phyloP scores from a whole-genome alignment of 352 stramenopile species.

The Globisporangium ultimum region DNA sequence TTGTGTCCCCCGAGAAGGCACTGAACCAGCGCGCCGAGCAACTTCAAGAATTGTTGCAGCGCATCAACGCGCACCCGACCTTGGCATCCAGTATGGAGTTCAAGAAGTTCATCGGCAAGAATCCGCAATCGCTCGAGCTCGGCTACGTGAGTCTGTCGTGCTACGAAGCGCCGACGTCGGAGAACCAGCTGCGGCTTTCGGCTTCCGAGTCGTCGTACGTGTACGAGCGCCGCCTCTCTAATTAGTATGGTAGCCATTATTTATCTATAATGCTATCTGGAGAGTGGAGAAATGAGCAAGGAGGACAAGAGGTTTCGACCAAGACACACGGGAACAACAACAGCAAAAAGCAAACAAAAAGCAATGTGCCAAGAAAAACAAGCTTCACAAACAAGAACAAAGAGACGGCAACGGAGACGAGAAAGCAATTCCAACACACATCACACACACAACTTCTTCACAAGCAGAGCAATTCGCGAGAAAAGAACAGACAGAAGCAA shows the following conservation, averaged over 20 bases:
- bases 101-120: slow-evolving; percentile 65
- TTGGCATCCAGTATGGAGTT: slow-evolving; percentile 41
- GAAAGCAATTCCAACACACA: not conserved
- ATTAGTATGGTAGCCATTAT: slow-evolving; percentile 3
- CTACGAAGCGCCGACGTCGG: slow-evolving; percentile 57
- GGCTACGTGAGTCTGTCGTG: slow-evolving; percentile 70
- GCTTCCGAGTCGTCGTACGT: slow-evolving; percentile 14
- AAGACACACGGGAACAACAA: not conserved
- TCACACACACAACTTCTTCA: not conserved
- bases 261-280: slow-evolving; percentile 1
- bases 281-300: not conserved
- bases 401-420: not conserved
- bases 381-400: not conserved
- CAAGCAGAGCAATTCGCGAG: not conserved
- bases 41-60: slow-evolving; percentile 56
- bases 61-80: slow-evolving; percentile 50
- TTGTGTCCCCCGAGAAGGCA: slow-evolving; percentile 55
- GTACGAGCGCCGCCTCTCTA: slow-evolving; percentile 15
- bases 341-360: not conserved
- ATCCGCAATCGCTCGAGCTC: slow-evolving; percentile 55
- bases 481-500: not conserved
- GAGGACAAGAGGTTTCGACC: not conserved
- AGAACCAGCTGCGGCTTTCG: slow-evolving; percentile 25
- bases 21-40: slow-evolving; percentile 45
- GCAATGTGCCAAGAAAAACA: not conserved